These are phyloP conservation scores for Globisporangium cederbergense DNA, from an alignment of 352 stramenopile species.

Conservation along the genomic window DNA sequence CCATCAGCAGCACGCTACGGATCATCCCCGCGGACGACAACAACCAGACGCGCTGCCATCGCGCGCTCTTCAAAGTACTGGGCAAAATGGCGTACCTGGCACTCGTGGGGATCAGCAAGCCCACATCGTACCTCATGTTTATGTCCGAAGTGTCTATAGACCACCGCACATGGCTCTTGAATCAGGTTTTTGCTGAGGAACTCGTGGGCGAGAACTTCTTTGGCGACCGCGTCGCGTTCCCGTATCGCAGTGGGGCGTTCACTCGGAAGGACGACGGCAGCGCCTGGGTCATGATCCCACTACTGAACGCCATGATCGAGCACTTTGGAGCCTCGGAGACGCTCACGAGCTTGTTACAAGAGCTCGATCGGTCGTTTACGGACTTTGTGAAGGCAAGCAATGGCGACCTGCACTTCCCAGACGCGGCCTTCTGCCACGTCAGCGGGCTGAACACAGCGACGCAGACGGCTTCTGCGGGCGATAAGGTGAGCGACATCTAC, in stretches of 20 bases:
- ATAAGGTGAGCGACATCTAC: constrained; percentile 29
- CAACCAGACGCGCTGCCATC: constrained; percentile 30
- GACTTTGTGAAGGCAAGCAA: constrained; percentile 28
- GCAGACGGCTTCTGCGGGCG: constrained; percentile 8
- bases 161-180: constrained; percentile 34
- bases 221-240: constrained; percentile 26
- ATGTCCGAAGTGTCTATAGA: constrained; percentile 32
- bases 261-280: constrained; percentile 44
- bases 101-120: constrained; percentile 30
- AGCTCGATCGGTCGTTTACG: constrained; percentile 29
- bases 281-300: constrained; percentile 31
- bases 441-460: constrained; percentile 16
- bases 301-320: constrained; percentile 31
- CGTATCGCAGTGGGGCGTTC: constrained; percentile 32
- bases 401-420: constrained; percentile 39
- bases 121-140: constrained; percentile 46
- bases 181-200: constrained; percentile 26
- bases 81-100: constrained; percentile 34
- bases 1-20: constrained; percentile 12
- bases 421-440: constrained; percentile 29
- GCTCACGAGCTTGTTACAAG: constrained; percentile 17
- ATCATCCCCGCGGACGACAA: constrained; percentile 22
- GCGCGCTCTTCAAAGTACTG: constrained; percentile 43
- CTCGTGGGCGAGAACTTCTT: constrained; percentile 33
- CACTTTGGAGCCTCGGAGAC: constrained; percentile 22